These are phyloP conservation scores for Fonsecaea monophora DNA, from an alignment of 2,329 filamentous ascomycete genomes.

Conservation along the genomic window DNA sequence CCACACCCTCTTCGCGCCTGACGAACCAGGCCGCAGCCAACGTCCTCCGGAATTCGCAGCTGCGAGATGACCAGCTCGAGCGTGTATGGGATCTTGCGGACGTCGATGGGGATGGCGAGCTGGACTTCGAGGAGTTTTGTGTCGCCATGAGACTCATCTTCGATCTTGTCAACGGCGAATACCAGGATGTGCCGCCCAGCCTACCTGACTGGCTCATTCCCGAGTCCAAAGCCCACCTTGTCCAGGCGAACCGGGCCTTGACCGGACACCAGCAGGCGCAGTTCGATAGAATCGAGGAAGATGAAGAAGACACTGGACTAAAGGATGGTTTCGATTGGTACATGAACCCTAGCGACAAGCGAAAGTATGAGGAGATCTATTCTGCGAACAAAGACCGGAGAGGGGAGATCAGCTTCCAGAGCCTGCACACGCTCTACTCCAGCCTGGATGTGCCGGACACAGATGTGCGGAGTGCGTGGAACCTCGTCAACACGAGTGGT, in stretches of 20 bases:
- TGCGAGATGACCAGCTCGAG: constrained; percentile 86
- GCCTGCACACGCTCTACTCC: constrained; percentile 64
- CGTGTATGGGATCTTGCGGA: constrained; percentile 96
- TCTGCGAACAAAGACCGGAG: constrained; percentile 86
- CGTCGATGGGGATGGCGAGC: constrained; percentile 94
- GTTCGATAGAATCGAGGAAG: constrained; percentile 80
- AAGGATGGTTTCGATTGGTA: constrained; percentile 99
- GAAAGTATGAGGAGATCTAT: constrained; percentile 98
- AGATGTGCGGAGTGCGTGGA: constrained; percentile 92
- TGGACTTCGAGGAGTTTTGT: constrained; percentile 99
- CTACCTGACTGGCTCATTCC: constrained; percentile 97
- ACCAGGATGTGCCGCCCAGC: constrained; percentile 80
- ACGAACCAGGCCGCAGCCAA: constrained; percentile 73
- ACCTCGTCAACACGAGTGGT: constrained; percentile 92
- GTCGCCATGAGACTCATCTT: constrained; percentile 98
- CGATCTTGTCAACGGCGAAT: constrained; percentile 95
- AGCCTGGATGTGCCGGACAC: constrained; percentile 69
- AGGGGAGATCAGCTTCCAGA: constrained; percentile 68
- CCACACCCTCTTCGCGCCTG: constrained; percentile 60
- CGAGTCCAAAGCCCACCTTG: constrained; percentile 89
- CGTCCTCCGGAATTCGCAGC: constrained; percentile 74
- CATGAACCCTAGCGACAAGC: constrained; percentile 89
- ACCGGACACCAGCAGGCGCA: constrained; percentile 68
- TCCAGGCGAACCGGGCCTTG: constrained; percentile 81
- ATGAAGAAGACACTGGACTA: constrained; percentile 79